Evolutionary conservation across 2,329 filamentous ascomycete species (phyloP).

Genomic region (Penicillium verrucosum): DNA sequence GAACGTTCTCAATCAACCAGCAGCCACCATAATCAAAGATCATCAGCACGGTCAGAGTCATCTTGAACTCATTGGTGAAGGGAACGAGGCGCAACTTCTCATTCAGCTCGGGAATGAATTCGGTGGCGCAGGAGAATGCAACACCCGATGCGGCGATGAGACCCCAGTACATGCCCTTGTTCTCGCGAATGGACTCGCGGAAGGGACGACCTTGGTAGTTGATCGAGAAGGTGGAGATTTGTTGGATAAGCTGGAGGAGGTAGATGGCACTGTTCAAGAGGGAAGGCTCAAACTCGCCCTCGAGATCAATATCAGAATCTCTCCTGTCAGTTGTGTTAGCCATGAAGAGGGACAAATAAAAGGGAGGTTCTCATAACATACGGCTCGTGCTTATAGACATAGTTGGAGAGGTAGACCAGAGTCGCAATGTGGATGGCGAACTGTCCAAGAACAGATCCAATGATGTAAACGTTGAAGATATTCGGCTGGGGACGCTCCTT

Average conservation of each 20-base stretch:
- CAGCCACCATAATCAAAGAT: conserved; percentile 81
- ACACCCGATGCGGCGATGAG: conserved; percentile 85
- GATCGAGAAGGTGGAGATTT: conserved; percentile 98
- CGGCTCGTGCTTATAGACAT: conserved; percentile 82
- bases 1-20: conserved; percentile 78
- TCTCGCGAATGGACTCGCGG: conserved; percentile 92
- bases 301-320: conserved; percentile 71
- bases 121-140: conserved; percentile 90
- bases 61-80: conserved; percentile 84
- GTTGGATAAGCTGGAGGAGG: conserved; percentile 94
- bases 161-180: conserved; percentile 97
- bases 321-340: conserved; percentile 42
- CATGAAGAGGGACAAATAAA: conserved; percentile 23
- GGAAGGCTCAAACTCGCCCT: conserved; percentile 90
- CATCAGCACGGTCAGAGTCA: conserved; percentile 81
- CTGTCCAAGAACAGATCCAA: conserved; percentile 93
- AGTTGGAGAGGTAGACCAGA: conserved; percentile 87
- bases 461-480: conserved; percentile 99
- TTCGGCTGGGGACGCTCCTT: conserved; percentile 97
- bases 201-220: conserved; percentile 99
- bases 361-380: conserved; percentile 49
- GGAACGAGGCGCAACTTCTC: conserved; percentile 87
- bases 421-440: conserved; percentile 95
- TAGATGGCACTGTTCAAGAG: conserved; percentile 96
- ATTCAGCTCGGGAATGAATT: conserved; percentile 94